phyloP scores from a whole-genome alignment of 176 grass and related monocot genomes.

The Thinopyrum elongatum region DNA sequence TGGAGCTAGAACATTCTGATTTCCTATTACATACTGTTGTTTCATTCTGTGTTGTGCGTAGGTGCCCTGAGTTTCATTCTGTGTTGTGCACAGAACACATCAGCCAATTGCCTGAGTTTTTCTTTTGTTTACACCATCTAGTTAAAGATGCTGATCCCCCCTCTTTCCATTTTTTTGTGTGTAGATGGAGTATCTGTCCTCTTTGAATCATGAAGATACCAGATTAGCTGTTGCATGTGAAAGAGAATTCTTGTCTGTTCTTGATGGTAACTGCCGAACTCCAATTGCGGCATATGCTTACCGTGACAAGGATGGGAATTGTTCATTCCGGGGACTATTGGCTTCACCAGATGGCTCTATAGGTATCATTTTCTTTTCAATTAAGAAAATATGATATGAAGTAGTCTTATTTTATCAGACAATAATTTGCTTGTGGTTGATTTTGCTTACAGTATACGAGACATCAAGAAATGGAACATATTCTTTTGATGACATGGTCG shows the following conservation, averaged over 20 bases:
- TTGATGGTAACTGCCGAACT: slow-evolving; percentile 93
- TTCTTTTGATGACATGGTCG: slow-evolving; percentile 76
- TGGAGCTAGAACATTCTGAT: background rate
- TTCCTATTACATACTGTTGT: background rate
- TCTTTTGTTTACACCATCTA: slow-evolving; percentile 9
- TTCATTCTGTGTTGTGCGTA: background rate
- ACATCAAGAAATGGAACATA: slow-evolving; percentile 77
- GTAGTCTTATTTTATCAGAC: background rate
- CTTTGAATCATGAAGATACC: slow-evolving; percentile 90
- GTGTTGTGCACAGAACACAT: background rate
- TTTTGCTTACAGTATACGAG: slow-evolving; percentile 63
- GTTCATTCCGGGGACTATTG: slow-evolving; percentile 82
- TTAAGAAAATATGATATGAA: background rate
- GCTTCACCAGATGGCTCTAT: slow-evolving; percentile 82
- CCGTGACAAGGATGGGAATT: slow-evolving; percentile 67
- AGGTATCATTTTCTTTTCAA: slow-evolving; percentile 42
- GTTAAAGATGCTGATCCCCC: background rate
- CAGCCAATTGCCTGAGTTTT: background rate
- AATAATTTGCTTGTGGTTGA: background rate
- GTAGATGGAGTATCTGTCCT: slow-evolving; percentile 80
- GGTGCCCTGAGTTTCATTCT: background rate
- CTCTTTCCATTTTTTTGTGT: background rate
- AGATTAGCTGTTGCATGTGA: slow-evolving; percentile 96
- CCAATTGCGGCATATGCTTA: slow-evolving; percentile 89
- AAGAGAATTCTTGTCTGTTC: slow-evolving; percentile 83